Evolutionary conservation across 129 eudicot species (phyloP).

Genomic region (Centrapalus pauciflorus): DNA sequence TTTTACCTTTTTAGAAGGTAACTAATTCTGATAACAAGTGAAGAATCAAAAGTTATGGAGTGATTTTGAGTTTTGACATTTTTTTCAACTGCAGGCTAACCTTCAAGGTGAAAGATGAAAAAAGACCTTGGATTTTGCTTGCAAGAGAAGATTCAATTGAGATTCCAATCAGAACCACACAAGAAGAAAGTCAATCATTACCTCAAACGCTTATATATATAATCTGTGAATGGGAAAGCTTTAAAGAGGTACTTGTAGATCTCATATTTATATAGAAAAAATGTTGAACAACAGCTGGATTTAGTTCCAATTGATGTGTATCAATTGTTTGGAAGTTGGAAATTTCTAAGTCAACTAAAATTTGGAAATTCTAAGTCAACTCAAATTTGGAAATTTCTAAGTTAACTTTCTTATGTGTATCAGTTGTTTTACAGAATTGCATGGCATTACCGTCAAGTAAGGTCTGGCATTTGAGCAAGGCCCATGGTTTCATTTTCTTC

Average conservation of each 20-base stretch:
- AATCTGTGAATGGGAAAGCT: slow-evolving; percentile 79
- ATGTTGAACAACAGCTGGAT: background rate
- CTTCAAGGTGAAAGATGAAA: slow-evolving; percentile 44
- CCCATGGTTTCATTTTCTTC: slow-evolving; percentile 76
- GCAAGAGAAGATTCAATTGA: slow-evolving; percentile 59
- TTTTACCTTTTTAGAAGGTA: background rate
- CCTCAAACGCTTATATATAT: slow-evolving; percentile 72
- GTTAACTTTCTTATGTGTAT: slow-evolving; percentile 16
- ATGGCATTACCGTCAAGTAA: slow-evolving; percentile 41
- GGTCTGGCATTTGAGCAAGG: no score
- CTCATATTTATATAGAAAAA: no score
- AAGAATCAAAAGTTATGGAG: background rate
- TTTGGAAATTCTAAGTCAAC: background rate
- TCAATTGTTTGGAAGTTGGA: no score
- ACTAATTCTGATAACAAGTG: background rate
- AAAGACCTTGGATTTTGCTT: slow-evolving; percentile 73
- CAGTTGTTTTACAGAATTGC: slow-evolving; percentile 51
- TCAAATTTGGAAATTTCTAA: no score
- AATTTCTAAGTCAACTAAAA: no score
- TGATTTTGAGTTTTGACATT: slow-evolving; percentile 15
- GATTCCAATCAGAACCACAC: slow-evolving; percentile 25
- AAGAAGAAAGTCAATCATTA: slow-evolving; percentile 36
- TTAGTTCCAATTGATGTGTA: no score
- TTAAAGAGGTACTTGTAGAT: slow-evolving; percentile 50
- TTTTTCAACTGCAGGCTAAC: slow-evolving; percentile 25